Evolutionary conservation across 192 early-diverging fungal species (phyloP), one percentile per base, ranked within the genome.

Genomic region (Dispira simplex): DNA sequence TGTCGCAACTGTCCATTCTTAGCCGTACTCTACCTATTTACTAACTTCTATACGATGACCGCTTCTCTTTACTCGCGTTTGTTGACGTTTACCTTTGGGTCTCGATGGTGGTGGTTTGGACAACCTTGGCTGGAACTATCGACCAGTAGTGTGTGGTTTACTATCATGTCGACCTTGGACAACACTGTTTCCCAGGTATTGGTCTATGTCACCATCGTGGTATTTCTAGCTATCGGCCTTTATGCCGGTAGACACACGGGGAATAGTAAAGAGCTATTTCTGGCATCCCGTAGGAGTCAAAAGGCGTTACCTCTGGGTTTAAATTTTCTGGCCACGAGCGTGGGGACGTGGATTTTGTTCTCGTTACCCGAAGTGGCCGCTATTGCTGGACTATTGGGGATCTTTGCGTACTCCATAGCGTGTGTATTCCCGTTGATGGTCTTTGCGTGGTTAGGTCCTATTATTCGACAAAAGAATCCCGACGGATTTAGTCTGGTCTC

Each of bases 341-440:
- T 85, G 46, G 83, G 83, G 23, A 74, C 80, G 16, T 78, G 82
- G 51, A 83, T 84, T 49, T 73, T 87, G 67, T 86, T 81, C 49
- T 76, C 80, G 11, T 71, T 87, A 56, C 84, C 84, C 58, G 75
- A 82, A 44, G 78, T 83, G 51, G 84, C 79, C 39, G 76, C 82
- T 46, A 78, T 79, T 44, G 79, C 78, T 16, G 85, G 85, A 23
- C 75, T 87, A 28, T 72, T 83, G 11, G 85, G 85, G 16, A 73
- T 84, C 11, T 76, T 86, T 62, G 79, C 79, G 43, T 87, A 87
- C 48, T 69, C 85, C 11, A 67, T 87, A 69, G 78, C 81, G 0
- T 77, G 81, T 14, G 79, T 77, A 46, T 68, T 78, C 18, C 85
- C 85, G 21, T 62, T 87, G 55, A 62, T 85, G 46, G 68, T 81